Conservation (phyloP, 352 stramenopile species). For the Phytophthora syringae region DNA sequence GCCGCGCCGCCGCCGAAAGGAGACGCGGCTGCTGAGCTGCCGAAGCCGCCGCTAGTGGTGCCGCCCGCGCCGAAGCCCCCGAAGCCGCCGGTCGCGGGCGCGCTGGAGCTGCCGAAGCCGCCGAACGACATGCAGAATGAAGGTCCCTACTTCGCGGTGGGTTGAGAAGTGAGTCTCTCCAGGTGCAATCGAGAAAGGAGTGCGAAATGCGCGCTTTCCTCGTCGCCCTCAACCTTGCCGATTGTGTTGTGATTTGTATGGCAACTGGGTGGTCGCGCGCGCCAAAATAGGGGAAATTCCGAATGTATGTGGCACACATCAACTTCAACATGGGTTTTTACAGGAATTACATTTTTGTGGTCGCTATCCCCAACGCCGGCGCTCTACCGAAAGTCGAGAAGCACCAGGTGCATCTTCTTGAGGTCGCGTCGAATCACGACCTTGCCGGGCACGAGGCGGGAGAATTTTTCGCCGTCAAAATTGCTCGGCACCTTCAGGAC, state of each 20-base stretch:
- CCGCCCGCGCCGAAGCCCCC: constrained; percentile 43
- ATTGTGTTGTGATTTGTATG: constrained; percentile 37
- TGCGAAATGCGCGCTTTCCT: constrained; percentile 7
- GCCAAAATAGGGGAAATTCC: constrained; percentile 17
- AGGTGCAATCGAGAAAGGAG: constrained; percentile 7
- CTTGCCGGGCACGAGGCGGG: constrained; percentile 54
- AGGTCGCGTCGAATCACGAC: constrained; percentile 70
- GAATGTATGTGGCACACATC: constrained; percentile 17
- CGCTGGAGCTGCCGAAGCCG: constrained; percentile 47
- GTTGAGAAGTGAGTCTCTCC: constrained; percentile 2
- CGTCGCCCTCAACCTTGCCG: constrained; percentile 16
- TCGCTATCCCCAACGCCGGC: too few relatives aligned
- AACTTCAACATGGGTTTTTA: constrained; percentile 18
- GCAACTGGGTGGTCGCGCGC: constrained; percentile 13
- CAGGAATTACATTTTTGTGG: background rate
- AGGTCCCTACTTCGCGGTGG: constrained; percentile 19
- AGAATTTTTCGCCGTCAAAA: constrained; percentile 82
- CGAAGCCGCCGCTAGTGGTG: constrained; percentile 49
- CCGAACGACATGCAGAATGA: constrained; percentile 57
- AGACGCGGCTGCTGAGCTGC: constrained; percentile 47
- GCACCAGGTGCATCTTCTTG: constrained; percentile 83
- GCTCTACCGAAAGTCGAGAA: constrained; percentile 61
- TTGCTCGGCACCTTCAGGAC: constrained; percentile 86
- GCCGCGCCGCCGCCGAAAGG: constrained; percentile 51
- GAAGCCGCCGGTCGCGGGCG: constrained; percentile 55